Percentiles rank a stretch among this genome's conserved stretches.
Conservation (phyloP, 768 basidiomycete species). For the Amanita rimosa region DNA sequence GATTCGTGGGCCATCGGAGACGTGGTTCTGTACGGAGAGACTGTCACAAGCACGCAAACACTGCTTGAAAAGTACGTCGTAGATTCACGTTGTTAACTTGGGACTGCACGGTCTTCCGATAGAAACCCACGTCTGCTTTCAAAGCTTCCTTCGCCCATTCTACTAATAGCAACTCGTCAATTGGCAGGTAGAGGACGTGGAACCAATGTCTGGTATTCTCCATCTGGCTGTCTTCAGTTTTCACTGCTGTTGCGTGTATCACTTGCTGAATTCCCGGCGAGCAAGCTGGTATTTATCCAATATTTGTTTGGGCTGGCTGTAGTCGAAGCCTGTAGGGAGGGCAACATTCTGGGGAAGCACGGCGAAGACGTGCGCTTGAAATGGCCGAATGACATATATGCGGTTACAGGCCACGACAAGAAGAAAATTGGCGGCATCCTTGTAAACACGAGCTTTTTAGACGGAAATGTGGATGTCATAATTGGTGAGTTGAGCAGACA, state of each 20-base stretch:
- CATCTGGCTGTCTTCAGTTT: constrained; percentile 79
- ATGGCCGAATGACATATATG: constrained; percentile 98
- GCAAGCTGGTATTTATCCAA: constrained; percentile 83
- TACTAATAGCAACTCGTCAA: constrained; percentile 83
- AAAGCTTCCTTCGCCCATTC: constrained; percentile 58
- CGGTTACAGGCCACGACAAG: constrained; percentile 37
- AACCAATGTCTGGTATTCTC: constrained; percentile 86
- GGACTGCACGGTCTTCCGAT: background rate
- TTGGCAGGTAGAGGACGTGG: constrained; percentile 84
- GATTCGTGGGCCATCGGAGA: constrained; percentile 58
- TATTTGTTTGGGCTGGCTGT: constrained; percentile 88
- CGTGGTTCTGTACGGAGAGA: constrained; percentile 74
- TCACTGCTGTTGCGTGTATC: constrained; percentile 61
- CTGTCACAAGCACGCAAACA: constrained; percentile 90
- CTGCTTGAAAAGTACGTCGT: constrained; percentile 77
- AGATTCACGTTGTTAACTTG: background rate
- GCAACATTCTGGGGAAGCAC: constrained; percentile 36
- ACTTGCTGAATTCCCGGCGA: constrained; percentile 36
- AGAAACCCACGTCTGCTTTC: constrained; percentile 73
- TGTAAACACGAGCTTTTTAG: constrained; percentile 78
- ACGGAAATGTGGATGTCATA: constrained; percentile 62
- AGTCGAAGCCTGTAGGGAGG: constrained; percentile 69
- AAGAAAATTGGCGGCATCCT: constrained; percentile 89
- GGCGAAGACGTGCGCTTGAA: constrained; percentile 66
- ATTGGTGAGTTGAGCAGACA: constrained; percentile 44